Evolutionary conservation across 176 grass and related monocot genomes (phyloP).

Genomic region (Ampelocalamus luodianensis): DNA sequence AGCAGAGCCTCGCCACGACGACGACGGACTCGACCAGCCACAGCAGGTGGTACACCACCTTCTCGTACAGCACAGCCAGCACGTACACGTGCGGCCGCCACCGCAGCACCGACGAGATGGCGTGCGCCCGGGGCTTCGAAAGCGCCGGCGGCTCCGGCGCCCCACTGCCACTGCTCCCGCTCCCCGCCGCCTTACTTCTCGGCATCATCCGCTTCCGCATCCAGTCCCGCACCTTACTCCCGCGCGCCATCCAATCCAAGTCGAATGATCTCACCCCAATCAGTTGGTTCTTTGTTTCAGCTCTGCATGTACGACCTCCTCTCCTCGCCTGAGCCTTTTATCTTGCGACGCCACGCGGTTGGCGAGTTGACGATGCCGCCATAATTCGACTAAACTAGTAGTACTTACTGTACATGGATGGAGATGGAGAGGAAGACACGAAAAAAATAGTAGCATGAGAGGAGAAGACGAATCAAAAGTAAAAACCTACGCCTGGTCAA

Average conservation of each 20-base stretch:
- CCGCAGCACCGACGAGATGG: conserved; percentile 29
- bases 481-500: conserved; percentile 24
- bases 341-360: conserved; percentile 12
- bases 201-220: conserved; percentile 45
- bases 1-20: conserved; percentile 49
- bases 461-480: conserved; percentile 36
- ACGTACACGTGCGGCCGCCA: conserved; percentile 33
- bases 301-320: conserved; percentile 13
- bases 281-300: not conserved
- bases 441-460: not conserved
- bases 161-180: not conserved
- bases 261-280: not conserved
- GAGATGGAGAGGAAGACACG: not conserved
- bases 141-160: conserved; percentile 8
- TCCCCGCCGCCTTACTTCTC: not conserved
- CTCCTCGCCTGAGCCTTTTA: conserved; percentile 43
- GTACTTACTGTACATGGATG: no score
- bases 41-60: conserved; percentile 58
- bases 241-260: conserved; percentile 20
- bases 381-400: not conserved
- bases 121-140: not conserved
- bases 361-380: not conserved
- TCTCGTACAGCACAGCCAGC: conserved; percentile 39
- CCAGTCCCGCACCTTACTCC: conserved; percentile 50
- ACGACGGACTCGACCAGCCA: conserved; percentile 70